Conservation (phyloP, 2,329 filamentous ascomycete genomes). For the Fusarium napiforme region DNA sequence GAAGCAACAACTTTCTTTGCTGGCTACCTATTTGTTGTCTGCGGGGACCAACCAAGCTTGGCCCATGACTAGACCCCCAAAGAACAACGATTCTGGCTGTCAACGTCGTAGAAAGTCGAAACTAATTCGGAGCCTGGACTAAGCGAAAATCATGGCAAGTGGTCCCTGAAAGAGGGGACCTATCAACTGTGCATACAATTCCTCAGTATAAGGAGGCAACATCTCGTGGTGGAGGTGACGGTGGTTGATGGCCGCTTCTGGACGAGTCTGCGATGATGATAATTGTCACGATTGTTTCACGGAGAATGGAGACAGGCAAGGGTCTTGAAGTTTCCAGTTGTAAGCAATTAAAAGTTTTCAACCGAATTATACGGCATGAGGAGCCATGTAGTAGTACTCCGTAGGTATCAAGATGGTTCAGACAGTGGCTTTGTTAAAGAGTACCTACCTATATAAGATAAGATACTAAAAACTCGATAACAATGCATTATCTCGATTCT, state of each 20-base stretch:
- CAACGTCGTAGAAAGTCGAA: neutral
- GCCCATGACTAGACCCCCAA: slow-evolving; percentile 21
- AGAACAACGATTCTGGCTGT: neutral
- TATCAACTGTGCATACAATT: neutral
- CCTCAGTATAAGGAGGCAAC: neutral
- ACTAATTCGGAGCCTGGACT: neutral
- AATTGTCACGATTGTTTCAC: slow-evolving; percentile 22
- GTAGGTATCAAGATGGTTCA: neutral
- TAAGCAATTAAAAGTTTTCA: neutral
- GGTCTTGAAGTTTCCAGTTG: neutral
- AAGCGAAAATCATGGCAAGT: slow-evolving; percentile 1
- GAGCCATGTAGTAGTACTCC: neutral
- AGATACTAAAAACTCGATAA: neutral
- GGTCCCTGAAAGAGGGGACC: neutral
- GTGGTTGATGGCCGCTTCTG: slow-evolving; percentile 25
- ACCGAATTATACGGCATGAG: neutral
- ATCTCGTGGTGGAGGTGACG: slow-evolving; percentile 20
- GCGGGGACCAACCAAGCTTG: slow-evolving; percentile 17
- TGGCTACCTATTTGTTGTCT: neutral
- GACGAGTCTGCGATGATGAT: neutral
- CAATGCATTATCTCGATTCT: neutral
- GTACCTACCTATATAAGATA: neutral
- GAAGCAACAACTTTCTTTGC: slow-evolving; percentile 5
- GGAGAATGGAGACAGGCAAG: slow-evolving; percentile 22
- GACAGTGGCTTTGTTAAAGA: neutral